A percentile compares a stretch with the other conserved stretches of the same genome.
Conservation (phyloP, 2,329 filamentous ascomycete genomes). For the Drechslera avenae region DNA sequence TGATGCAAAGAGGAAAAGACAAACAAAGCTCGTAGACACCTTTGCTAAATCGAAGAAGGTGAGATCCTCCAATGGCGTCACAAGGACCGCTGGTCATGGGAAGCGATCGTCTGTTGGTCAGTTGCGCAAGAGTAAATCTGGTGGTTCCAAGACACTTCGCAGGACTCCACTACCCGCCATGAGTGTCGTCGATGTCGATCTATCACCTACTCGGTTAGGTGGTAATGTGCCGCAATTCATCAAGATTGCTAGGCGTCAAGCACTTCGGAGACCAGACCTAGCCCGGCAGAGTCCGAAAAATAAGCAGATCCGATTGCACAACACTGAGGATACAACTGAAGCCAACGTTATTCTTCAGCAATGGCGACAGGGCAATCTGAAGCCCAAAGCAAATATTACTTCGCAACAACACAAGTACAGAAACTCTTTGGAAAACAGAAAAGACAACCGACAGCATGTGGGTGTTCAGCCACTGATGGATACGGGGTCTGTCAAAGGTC, state of each 20-base stretch:
- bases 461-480: not conserved
- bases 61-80: slow-evolving; percentile 8
- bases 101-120: not conserved
- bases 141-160: slow-evolving; percentile 16
- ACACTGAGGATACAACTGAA: slow-evolving; percentile 60
- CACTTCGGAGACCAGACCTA: slow-evolving; percentile 53
- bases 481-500: not conserved
- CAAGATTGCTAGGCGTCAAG: slow-evolving; percentile 60
- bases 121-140: slow-evolving; percentile 11
- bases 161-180: slow-evolving; percentile 36
- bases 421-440: slow-evolving; percentile 23
- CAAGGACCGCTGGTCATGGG: not conserved
- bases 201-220: slow-evolving; percentile 32
- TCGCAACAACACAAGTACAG: slow-evolving; percentile 4
- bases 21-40: slow-evolving; percentile 46
- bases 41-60: slow-evolving; percentile 33
- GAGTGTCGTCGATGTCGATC: slow-evolving; percentile 59
- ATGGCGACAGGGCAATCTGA: slow-evolving; percentile 56
- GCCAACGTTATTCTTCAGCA: slow-evolving; percentile 55
- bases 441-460: slow-evolving; percentile 26
- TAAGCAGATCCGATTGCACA: slow-evolving; percentile 60
- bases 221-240: slow-evolving; percentile 59
- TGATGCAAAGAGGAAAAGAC: slow-evolving; percentile 39
- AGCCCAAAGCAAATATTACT: slow-evolving; percentile 18
- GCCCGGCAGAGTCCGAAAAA: slow-evolving; percentile 58